These are phyloP conservation scores for Phylloporus sp. DNA, from an alignment of 768 basidiomycete genomes.

Conservation along the genomic window DNA sequence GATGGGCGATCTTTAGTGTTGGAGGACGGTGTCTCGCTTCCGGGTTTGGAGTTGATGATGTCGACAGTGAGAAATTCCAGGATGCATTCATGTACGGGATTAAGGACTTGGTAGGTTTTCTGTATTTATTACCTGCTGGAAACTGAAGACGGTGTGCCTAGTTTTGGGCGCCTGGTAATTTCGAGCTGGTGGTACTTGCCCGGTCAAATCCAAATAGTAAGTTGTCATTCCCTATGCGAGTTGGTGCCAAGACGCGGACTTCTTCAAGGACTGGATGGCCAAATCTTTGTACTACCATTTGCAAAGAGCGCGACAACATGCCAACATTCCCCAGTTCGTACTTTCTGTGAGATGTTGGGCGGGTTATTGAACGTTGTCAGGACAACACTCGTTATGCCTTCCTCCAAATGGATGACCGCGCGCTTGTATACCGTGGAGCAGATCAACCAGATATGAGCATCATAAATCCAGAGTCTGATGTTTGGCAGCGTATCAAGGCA, in stretches of 20 bases:
- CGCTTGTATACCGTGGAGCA: conserved; percentile 89
- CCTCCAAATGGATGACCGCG: conserved; percentile 91
- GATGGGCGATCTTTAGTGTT: conserved; percentile 89
- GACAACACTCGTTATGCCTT: conserved; percentile 96
- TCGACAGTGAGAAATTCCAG: conserved; percentile 60
- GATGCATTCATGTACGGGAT: conserved; percentile 87
- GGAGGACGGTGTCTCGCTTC: conserved; percentile 84
- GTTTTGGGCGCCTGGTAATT: conserved; percentile 95
- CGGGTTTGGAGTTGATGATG: conserved; percentile 66
- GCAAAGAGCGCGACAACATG: conserved; percentile 92
- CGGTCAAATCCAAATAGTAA: conserved; percentile 49
- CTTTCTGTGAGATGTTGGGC: not conserved
- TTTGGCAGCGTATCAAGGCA: conserved; percentile 96
- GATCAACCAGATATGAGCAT: conserved; percentile 98
- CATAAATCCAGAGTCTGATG: conserved; percentile 96
- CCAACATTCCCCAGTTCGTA: conserved; percentile 82
- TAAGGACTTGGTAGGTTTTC: conserved; percentile 54
- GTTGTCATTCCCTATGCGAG: conserved; percentile 10
- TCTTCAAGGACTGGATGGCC: conserved; percentile 52
- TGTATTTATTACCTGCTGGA: not conserved
- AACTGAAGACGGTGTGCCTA: conserved; percentile 27
- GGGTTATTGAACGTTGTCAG: conserved; percentile 36
- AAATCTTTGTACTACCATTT: conserved; percentile 85
- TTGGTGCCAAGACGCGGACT: conserved; percentile 1
- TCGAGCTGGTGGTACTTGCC: conserved; percentile 79